These are phyloP conservation scores for Petunia hybrid DNA, from an alignment of 305 asterid genomes.

Conservation along the genomic window DNA sequence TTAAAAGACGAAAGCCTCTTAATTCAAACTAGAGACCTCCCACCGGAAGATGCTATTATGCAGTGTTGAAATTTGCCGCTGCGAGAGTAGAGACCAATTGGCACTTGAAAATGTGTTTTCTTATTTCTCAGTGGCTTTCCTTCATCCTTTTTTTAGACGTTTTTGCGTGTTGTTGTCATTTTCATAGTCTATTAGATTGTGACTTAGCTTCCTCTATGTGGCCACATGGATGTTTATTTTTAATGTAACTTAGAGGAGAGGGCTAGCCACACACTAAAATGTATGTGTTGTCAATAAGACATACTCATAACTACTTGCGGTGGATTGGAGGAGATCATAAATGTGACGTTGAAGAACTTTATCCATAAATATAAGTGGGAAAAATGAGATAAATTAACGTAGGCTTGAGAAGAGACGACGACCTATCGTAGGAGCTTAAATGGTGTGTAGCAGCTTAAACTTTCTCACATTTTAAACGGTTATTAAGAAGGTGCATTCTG, in stretches of 20 bases:
- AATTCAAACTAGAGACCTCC: background rate
- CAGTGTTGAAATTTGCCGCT: too few relatives aligned
- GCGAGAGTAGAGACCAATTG: too few relatives aligned
- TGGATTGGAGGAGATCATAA: constrained; percentile 19
- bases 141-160: background rate
- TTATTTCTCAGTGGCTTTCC: background rate
- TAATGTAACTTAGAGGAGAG: constrained; percentile 23
- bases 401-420: background rate
- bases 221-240: background rate
- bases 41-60: background rate
- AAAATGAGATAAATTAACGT: background rate
- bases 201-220: constrained; percentile 10
- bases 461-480: background rate
- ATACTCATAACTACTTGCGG: constrained; percentile 20
- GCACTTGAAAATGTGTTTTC: background rate
- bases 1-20: background rate
- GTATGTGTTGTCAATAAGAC: constrained; percentile 22
- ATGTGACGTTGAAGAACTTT: constrained; percentile 1
- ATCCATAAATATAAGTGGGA: constrained; percentile 1
- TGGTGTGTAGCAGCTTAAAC: too few relatives aligned
- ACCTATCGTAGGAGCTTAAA: background rate
- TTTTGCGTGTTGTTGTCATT: background rate
- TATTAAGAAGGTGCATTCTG: constrained; percentile 7
- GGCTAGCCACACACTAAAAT: background rate
- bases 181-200: constrained; percentile 3